Base-by-base conservation (phyloP, 352 stramenopile species). In the Phytophthora foliorum region DNA sequence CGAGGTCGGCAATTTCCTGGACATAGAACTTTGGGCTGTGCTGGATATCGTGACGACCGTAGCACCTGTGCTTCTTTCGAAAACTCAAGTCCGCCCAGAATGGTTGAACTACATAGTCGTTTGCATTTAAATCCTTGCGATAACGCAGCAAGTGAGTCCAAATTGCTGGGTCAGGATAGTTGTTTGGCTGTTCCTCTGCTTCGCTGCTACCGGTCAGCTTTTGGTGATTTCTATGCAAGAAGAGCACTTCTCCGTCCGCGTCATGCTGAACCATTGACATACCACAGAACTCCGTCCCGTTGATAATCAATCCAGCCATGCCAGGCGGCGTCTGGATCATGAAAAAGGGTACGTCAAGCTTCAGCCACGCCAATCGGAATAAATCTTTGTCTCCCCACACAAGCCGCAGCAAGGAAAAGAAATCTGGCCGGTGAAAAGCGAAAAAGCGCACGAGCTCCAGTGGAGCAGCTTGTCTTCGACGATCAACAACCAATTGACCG, bases 211-310 rank as follows among this genome's bases (percentile, higher is more conserved):
- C 67, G 24, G 70, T 45, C 24, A 92, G 72, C 57, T 92, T 92
- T 51, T 74, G 75, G 21, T 75, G 79, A 19, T 92, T 92, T 36
- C 84, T 75, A 56, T 92, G 84, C 10, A 92, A 67, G 49, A 91
- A 92, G 6, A 91, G 52, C 14, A 85, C 56, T 7, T 84, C 62
- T 14, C 80, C 79, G 0, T 64, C 39, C 2, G 68, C 27, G 51
- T 89, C 82, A 54, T 76, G 79, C 60, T 92, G 82, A 3, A 84
- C 78, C 84, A 90, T 92, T n/a, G 82, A 85, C 67, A 84, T 78
- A 21, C 84, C 84, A 41, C 82, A 92, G 54, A 89, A 92, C 57
- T 57, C 62, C 16, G 54, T 34, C 0, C 42, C 44, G 11, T 39
- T 39, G 10, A 74, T 39, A 8, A 82, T 45, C 11, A 57, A 58